A percentile compares a stretch with the other conserved stretches of the same genome.
These are phyloP conservation scores for Chamaenerion angustifolium DNA, from an alignment of 345 rosid genomes.

Conservation along the genomic window DNA sequence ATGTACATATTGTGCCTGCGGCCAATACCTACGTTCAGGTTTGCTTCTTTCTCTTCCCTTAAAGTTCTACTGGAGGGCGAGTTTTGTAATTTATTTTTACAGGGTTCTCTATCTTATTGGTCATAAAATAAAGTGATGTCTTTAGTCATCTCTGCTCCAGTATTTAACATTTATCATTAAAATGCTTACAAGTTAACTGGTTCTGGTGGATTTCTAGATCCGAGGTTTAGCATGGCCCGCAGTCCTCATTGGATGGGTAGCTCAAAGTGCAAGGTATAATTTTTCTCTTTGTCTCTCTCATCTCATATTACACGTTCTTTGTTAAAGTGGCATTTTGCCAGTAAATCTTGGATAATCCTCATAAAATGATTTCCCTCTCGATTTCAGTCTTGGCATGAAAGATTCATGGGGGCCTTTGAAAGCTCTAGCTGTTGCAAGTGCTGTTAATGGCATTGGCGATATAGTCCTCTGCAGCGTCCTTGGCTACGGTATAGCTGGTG, in stretches of 20 bases:
- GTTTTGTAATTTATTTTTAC: too few species aligned
- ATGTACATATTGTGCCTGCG: conserved; percentile 60
- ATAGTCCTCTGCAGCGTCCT: conserved; percentile 57
- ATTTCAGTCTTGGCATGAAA: conserved; percentile 86
- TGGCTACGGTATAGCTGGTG: conserved; percentile 85
- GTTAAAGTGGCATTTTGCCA: too few species aligned
- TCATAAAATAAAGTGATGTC: too few species aligned
- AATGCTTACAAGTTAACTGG: neutral
- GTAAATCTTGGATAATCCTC: neutral
- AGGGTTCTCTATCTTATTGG: too few species aligned
- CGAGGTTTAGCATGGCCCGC: conserved; percentile 96
- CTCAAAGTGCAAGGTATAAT: conserved; percentile 87
- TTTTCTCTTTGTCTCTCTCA: neutral
- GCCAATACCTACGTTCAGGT: conserved; percentile 89
- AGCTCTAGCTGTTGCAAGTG: conserved; percentile 66
- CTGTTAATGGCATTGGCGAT: conserved; percentile 65
- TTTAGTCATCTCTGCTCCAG: too few species aligned
- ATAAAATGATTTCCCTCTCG: neutral
- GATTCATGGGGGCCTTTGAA: conserved; percentile 96
- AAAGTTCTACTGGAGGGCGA: too few species aligned
- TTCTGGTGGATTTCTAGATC: conserved; percentile 28
- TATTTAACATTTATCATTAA: neutral
- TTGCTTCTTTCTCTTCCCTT: neutral
- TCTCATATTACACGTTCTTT: neutral
- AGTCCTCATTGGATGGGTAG: conserved; percentile 74